Percentiles rank a stretch among this genome's conserved stretches.
phyloP scores from a whole-genome alignment of 495 filamentous ascomycete species.

The Staphylotrichum longicolle region DNA sequence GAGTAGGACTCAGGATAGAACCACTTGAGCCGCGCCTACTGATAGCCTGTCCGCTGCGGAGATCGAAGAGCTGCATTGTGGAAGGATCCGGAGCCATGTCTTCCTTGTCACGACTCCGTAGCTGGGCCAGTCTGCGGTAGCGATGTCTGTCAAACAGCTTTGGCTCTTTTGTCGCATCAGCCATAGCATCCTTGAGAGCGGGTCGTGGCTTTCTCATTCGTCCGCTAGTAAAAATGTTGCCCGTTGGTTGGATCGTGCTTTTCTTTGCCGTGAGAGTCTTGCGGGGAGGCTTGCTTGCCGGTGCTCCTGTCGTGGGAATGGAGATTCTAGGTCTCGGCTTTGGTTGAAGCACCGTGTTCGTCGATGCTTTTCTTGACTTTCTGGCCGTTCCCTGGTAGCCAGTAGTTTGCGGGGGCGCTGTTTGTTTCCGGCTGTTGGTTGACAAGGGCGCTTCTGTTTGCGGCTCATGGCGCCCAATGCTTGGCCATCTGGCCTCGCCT shows the following conservation, averaged over 20 bases:
- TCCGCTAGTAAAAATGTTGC: constrained; percentile 34
- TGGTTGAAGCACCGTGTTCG: constrained; percentile 5
- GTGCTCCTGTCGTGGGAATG: background rate
- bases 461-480: background rate
- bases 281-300: background rate
- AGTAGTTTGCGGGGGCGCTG: constrained; percentile 18
- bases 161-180: constrained; percentile 34
- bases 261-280: constrained; percentile 25
- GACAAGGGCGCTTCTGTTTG: constrained; percentile 5
- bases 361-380: constrained; percentile 12
- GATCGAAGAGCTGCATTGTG: constrained; percentile 15
- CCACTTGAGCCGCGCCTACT: constrained; percentile 11
- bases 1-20: constrained; percentile 1
- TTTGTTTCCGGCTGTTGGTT: constrained; percentile 8
- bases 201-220: constrained; percentile 24
- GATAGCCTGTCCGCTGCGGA: constrained; percentile 13
- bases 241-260: constrained; percentile 17
- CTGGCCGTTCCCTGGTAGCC: constrained; percentile 36
- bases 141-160: constrained; percentile 32
- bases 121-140: constrained; percentile 25
- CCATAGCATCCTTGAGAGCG: constrained; percentile 31
- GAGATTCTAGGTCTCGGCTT: constrained; percentile 6
- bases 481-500: background rate
- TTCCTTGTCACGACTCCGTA: constrained; percentile 28
- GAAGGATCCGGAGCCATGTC: constrained; percentile 29